Evolutionary conservation across 345 rosid genomes (phyloP).

Genomic region (Boechera divaricarpa): DNA sequence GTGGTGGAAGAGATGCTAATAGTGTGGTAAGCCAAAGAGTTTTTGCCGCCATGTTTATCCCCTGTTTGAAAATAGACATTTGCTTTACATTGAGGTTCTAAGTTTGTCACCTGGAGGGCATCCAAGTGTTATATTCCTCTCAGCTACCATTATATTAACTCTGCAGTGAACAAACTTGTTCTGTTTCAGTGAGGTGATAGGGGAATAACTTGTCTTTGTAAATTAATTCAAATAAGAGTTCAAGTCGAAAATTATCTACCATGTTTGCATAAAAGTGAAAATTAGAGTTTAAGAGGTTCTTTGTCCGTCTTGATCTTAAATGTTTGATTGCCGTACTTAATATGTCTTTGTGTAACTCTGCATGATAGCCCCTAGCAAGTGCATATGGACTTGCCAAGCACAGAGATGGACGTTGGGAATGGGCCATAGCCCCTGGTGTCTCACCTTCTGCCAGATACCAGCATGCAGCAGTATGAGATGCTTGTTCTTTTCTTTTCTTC

Average conservation of each 20-base stretch:
- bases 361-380: slow-evolving; percentile 84
- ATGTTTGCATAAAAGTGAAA: slow-evolving; percentile 14
- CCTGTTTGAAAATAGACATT: slow-evolving; percentile 8
- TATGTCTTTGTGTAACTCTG: slow-evolving; percentile 7
- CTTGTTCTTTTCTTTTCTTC: slow-evolving; percentile 15
- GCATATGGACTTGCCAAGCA: slow-evolving; percentile 99
- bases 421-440: slow-evolving; percentile 99
- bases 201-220: slow-evolving; percentile 2
- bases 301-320: neutral
- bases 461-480: slow-evolving; percentile 91
- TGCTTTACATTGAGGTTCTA: slow-evolving; percentile 10
- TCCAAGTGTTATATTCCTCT: neutral
- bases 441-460: slow-evolving; percentile 99
- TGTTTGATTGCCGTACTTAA: slow-evolving; percentile 22
- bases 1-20: slow-evolving; percentile 97
- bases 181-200: slow-evolving; percentile 6
- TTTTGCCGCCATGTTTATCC: slow-evolving; percentile 5
- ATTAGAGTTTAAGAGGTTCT: slow-evolving; percentile 20
- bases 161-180: neutral
- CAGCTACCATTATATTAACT: neutral
- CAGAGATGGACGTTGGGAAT: slow-evolving; percentile 99
- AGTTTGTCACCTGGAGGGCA: slow-evolving; percentile 12
- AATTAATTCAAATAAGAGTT: neutral
- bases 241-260: neutral
- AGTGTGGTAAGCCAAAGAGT: slow-evolving; percentile 78